These are phyloP conservation scores for Huntiella abstrusa DNA, from an alignment of 2,329 filamentous ascomycete species.

Conservation along the genomic window DNA sequence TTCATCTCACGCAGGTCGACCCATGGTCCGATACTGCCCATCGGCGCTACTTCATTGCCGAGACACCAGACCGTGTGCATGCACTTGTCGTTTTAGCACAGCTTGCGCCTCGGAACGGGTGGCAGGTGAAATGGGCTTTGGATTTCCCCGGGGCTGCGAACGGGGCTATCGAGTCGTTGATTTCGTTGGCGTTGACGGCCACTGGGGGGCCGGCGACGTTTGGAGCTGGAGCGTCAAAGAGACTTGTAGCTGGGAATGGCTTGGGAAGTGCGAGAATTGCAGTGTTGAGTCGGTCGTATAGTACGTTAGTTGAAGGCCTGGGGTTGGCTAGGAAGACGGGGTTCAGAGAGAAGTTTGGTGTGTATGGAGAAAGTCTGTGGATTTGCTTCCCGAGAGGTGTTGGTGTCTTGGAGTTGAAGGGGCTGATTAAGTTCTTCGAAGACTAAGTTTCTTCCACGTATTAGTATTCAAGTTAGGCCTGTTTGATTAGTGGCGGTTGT, in stretches of 20 bases:
- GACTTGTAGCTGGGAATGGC: constrained; percentile 62
- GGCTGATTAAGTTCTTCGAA: constrained; percentile 82
- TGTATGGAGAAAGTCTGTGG: constrained; percentile 65
- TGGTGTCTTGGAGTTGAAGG: constrained; percentile 61
- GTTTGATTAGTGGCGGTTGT: too few species aligned
- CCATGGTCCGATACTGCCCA: constrained; percentile 76
- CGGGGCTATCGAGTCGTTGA: constrained; percentile 69
- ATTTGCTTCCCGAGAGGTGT: constrained; percentile 83
- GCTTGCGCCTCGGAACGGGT: constrained; percentile 62
- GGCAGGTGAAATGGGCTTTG: constrained; percentile 91
- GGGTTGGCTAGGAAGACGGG: constrained; percentile 69
- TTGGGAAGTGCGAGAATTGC: constrained; percentile 62
- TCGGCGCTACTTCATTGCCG: constrained; percentile 68
- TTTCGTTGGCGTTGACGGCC: constrained; percentile 44
- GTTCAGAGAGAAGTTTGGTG: constrained; percentile 81
- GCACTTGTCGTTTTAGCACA: constrained; percentile 71
- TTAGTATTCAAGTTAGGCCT: too few species aligned
- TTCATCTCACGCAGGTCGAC: constrained; percentile 75
- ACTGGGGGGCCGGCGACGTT: constrained; percentile 52
- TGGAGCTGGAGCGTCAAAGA: constrained; percentile 59
- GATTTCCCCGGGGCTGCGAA: constrained; percentile 79
- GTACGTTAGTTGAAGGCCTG: constrained; percentile 63
- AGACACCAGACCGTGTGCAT: constrained; percentile 52
- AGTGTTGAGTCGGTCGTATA: constrained; percentile 67
- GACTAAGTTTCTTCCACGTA: too few species aligned